A percentile compares a stretch with the other conserved stretches of the same genome.
phyloP scores from a whole-genome alignment of 768 basidiomycete species.

The Hericium coralloides region DNA sequence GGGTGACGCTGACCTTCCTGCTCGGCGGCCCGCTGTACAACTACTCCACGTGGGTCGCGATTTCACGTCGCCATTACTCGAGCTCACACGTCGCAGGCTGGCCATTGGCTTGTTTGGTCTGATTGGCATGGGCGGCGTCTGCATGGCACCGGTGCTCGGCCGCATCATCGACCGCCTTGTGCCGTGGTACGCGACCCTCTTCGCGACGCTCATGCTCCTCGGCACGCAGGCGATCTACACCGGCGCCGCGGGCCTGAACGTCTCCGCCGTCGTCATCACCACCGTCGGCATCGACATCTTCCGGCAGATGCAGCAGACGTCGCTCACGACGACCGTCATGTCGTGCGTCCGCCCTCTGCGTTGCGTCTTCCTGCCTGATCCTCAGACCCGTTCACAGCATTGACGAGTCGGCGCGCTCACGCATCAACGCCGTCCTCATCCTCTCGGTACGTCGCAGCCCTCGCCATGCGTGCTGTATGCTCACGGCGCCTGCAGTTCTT shows the following conservation, averaged over 20 bases:
- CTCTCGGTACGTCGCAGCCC: slow-evolving; percentile 1
- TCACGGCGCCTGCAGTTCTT: background rate
- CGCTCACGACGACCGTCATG: slow-evolving; percentile 10
- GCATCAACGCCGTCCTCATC: slow-evolving; percentile 8
- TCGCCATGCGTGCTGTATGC: background rate
- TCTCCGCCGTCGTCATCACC: slow-evolving; percentile 26
- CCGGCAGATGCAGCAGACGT: slow-evolving; percentile 27
- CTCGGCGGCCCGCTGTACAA: slow-evolving; percentile 69
- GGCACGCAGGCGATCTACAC: slow-evolving; percentile 20
- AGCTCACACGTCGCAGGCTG: slow-evolving; percentile 9
- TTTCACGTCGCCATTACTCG: background rate
- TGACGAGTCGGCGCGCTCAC: background rate
- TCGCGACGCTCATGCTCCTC: slow-evolving; percentile 18
- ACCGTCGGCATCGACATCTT: slow-evolving; percentile 27
- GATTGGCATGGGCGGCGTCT: slow-evolving; percentile 29
- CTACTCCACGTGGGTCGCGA: slow-evolving; percentile 50
- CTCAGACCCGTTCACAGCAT: background rate
- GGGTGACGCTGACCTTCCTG: slow-evolving; percentile 67
- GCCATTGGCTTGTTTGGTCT: slow-evolving; percentile 35
- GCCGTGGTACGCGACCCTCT: slow-evolving; percentile 29
- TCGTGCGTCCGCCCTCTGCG: background rate
- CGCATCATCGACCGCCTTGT: slow-evolving; percentile 20
- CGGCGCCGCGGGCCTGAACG: slow-evolving; percentile 23
- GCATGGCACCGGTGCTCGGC: slow-evolving; percentile 9
- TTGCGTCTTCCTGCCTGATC: background rate